Conservation (phyloP, 352 stramenopile genomes). For the Sclerospora graminicola region DNA sequence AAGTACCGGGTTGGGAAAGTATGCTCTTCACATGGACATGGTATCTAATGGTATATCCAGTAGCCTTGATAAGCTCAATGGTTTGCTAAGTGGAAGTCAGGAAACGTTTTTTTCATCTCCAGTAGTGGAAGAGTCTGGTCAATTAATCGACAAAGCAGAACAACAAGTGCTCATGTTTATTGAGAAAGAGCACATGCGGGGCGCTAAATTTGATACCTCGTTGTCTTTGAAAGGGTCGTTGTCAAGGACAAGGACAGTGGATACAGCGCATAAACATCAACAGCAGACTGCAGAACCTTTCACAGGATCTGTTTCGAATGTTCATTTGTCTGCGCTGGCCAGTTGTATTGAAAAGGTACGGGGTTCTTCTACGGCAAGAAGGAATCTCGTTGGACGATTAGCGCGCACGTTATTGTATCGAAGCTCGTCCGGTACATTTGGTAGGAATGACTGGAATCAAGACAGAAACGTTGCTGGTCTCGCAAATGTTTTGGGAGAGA, state of each 20-base stretch:
- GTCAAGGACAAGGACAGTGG: not conserved
- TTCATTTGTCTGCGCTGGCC: slow-evolving; percentile 18
- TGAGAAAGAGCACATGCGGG: slow-evolving; percentile 28
- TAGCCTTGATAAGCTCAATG: slow-evolving; percentile 67
- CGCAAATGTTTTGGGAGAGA: slow-evolving; percentile 51
- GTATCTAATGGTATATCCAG: slow-evolving; percentile 42
- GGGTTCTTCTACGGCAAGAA: slow-evolving; percentile 9
- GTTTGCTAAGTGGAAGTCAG: slow-evolving; percentile 29
- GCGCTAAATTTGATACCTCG: slow-evolving; percentile 47
- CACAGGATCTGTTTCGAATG: slow-evolving; percentile 6
- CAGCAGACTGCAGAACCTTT: not conserved
- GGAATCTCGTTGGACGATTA: slow-evolving; percentile 29
- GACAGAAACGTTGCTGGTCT: slow-evolving; percentile 20
- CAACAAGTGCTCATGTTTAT: slow-evolving; percentile 60
- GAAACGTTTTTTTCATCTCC: slow-evolving; percentile 13
- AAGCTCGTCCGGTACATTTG: slow-evolving; percentile 20
- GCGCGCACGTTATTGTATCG: slow-evolving; percentile 44
- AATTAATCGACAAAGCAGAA: slow-evolving; percentile 14
- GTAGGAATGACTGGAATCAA: slow-evolving; percentile 1
- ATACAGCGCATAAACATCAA: too few species aligned
- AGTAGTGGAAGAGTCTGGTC: slow-evolving; percentile 4
- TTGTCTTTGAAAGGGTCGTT: slow-evolving; percentile 4
- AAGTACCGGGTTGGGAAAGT: slow-evolving; percentile 56
- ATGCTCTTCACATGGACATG: slow-evolving; percentile 51
- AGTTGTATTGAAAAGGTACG: slow-evolving; percentile 21